phyloP scores from a whole-genome alignment of 2,329 filamentous ascomycete species.

The Epichloe hybrida region DNA sequence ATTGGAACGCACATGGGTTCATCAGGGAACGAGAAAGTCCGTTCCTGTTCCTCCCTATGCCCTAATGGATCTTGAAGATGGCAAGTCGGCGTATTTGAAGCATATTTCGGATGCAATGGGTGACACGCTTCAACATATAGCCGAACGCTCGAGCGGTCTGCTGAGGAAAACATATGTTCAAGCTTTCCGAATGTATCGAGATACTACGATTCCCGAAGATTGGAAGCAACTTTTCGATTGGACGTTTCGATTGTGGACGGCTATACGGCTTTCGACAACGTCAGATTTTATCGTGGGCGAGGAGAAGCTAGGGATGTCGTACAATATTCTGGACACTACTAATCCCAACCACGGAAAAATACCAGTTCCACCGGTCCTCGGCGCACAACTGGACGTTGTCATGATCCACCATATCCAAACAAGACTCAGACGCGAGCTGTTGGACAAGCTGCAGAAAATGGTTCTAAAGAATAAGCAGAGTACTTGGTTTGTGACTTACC shows the following conservation, averaged over 20 bases:
- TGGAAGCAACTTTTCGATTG: conserved; percentile 33
- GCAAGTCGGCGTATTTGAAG: conserved; percentile 31
- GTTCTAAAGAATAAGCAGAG: conserved; percentile 42
- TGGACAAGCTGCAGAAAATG: conserved; percentile 45
- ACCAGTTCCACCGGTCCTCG: conserved; percentile 48
- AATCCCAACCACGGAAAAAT: conserved; percentile 42
- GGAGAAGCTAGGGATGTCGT: conserved; percentile 44
- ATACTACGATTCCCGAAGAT: conserved; percentile 18
- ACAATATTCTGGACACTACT: conserved; percentile 38
- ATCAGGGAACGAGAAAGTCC: conserved; percentile 30
- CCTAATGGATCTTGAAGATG: conserved; percentile 39
- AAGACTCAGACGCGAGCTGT: conserved; percentile 36
- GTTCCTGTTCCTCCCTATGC: conserved; percentile 42
- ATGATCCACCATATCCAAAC: conserved; percentile 47
- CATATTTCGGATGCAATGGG: conserved; percentile 36
- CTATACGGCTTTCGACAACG: conserved; percentile 46
- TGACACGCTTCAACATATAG: conserved; percentile 31
- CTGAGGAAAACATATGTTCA: conserved; percentile 36
- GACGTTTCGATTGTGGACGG: conserved; percentile 44
- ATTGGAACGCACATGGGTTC: conserved; percentile 39
- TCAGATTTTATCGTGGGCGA: conserved; percentile 45
- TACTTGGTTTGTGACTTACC: conserved; percentile 47
- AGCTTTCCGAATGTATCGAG: conserved; percentile 26
- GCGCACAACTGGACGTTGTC: conserved; percentile 47
- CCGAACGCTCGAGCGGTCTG: conserved; percentile 22